Evolutionary conservation across 192 early-diverging fungal genomes (phyloP).

Genomic region (Coemansia sp.): DNA sequence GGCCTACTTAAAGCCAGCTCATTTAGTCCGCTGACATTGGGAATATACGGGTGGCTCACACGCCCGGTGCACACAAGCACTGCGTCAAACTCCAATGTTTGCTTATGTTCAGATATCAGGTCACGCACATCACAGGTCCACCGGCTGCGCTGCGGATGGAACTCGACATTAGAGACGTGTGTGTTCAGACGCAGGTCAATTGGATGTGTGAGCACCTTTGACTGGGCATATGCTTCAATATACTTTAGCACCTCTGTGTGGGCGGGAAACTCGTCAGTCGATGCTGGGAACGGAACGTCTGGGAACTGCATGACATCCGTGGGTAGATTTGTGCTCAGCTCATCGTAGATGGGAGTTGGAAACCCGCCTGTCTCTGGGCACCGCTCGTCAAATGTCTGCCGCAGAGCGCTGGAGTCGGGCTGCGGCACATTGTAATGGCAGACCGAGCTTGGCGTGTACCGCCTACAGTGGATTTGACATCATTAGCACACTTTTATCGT

Average conservation of each 20-base stretch:
- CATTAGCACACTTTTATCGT: too few relatives aligned
- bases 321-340: constrained; percentile 57
- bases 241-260: constrained; percentile 48
- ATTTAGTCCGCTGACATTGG: constrained; percentile 39
- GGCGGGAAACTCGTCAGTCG: constrained; percentile 45
- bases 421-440: constrained; percentile 40
- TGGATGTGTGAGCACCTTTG: constrained; percentile 12
- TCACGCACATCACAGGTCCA: constrained; percentile 31
- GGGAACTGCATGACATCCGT: constrained; percentile 56
- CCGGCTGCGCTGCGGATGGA: not conserved
- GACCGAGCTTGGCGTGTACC: constrained; percentile 44
- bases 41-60: constrained; percentile 55
- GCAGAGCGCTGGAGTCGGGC: not conserved
- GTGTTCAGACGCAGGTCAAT: constrained; percentile 40
- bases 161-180: constrained; percentile 26
- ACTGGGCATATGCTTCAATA: constrained; percentile 26
- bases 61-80: constrained; percentile 56
- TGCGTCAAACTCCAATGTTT: constrained; percentile 45
- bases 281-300: constrained; percentile 34
- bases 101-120: not conserved
- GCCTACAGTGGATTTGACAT: constrained; percentile 24
- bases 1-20: constrained; percentile 4
- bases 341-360: constrained; percentile 46
- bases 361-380: constrained; percentile 16
- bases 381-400: constrained; percentile 13